Conservation (phyloP, 176 grass and related monocot species). For the Triticum timopheevii region DNA sequence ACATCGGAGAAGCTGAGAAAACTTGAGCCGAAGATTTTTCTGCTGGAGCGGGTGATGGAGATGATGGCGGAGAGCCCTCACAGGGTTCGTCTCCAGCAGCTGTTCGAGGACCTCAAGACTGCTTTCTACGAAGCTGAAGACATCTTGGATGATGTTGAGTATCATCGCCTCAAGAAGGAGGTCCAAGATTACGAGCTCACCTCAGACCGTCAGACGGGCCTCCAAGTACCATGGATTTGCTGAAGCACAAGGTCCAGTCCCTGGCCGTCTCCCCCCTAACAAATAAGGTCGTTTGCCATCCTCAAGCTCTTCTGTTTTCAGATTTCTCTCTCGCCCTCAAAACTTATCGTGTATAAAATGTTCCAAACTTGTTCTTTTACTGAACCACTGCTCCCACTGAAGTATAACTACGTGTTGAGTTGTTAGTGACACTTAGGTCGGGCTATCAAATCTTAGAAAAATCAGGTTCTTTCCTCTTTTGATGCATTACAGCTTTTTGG, state of each 20-base stretch:
- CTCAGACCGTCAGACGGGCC: not conserved
- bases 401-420: too few species aligned
- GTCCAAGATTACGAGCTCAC: not conserved
- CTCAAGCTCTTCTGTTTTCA: too few species aligned
- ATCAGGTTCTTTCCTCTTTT: too few species aligned
- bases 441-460: too few species aligned
- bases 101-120: not conserved
- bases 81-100: not conserved
- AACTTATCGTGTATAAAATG: too few species aligned
- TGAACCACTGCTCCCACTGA: too few species aligned
- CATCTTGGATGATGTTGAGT: conserved; percentile 32
- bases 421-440: too few species aligned
- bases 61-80: not conserved
- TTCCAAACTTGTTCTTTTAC: too few species aligned
- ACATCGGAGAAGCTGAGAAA: not conserved
- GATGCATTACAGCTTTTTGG: too few species aligned
- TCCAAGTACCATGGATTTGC: not conserved
- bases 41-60: not conserved
- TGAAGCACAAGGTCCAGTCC: not conserved
- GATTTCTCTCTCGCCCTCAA: too few species aligned
- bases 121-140: conserved; percentile 38
- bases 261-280: not conserved
- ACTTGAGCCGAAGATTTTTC: not conserved
- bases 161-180: conserved; percentile 29
- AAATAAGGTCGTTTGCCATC: not conserved